phyloP scores from a whole-genome alignment of 495 filamentous ascomycete genomes.

The Recurvomyces mirabilis region DNA sequence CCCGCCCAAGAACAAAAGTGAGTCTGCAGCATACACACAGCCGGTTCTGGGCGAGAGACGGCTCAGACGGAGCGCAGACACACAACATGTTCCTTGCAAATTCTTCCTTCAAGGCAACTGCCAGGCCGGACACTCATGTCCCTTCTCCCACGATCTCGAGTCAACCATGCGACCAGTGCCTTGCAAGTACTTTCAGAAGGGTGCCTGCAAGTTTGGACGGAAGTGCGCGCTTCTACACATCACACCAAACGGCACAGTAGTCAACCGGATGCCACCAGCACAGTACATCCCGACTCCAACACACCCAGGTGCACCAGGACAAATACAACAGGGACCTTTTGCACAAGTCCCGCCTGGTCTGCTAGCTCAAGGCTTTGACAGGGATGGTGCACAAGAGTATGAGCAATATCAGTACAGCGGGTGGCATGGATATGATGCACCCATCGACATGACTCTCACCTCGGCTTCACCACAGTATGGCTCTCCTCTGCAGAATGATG shows the following conservation, averaged over 20 bases:
- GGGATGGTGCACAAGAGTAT: constrained; percentile 27
- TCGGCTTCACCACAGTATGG: constrained; percentile 71
- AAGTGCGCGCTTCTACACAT: constrained; percentile 96
- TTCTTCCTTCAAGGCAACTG: constrained; percentile 95
- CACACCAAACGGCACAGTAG: constrained; percentile 80
- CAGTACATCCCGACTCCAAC: constrained; percentile 33
- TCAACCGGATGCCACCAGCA: constrained; percentile 52
- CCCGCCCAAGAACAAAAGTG: constrained; percentile 73
- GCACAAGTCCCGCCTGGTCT: constrained; percentile 34
- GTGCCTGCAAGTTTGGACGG: constrained; percentile 96
- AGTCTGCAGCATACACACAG: constrained; percentile 30
- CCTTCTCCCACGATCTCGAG: constrained; percentile 86
- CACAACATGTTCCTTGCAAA: constrained; percentile 97
- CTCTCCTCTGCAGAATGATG: constrained; percentile 70
- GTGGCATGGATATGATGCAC: constrained; percentile 34
- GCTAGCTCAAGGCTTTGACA: constrained; percentile 26
- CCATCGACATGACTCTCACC: constrained; percentile 69
- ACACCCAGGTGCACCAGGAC: constrained; percentile 30
- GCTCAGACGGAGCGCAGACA: constrained; percentile 46
- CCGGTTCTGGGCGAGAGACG: not conserved
- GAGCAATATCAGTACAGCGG: constrained; percentile 37
- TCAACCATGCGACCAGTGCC: constrained; percentile 66
- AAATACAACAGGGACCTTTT: constrained; percentile 45
- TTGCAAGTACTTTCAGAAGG: constrained; percentile 99
- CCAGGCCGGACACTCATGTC: constrained; percentile 90